Evolutionary conservation across 1,284 basidiomycete genomes (phyloP), one percentile per base, ranked within the genome.

Genomic region (Meripilus lineatus): DNA sequence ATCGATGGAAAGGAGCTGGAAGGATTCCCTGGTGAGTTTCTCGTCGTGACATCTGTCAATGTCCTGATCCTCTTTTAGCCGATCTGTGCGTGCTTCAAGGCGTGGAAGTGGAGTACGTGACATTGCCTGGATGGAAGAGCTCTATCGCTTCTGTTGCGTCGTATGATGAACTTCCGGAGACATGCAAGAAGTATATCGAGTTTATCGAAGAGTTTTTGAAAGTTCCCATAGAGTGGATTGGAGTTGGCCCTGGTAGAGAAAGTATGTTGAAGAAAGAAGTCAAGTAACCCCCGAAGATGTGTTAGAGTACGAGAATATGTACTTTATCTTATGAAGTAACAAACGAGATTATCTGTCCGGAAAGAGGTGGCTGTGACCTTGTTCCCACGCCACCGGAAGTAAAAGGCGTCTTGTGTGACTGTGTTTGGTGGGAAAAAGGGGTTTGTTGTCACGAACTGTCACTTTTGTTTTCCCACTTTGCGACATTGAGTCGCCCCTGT

Each of bases 151-250:
- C 75, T 2, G 69, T 72, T 49, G 81, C 64, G 37, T 73, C 71
- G 39, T 96, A 84, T 62, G 82, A 84, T n/a, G 81, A 79, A 17
- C 72, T 99, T 18, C 95, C 96, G 0, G 79, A 80, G 43, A 88
- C 89, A 50, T 94, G 92, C 71, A 82, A 79, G 70, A 77, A 76
- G 55, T 99, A 99, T 64, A 72, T 99, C 50, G 77, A 80, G 53
- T 97, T 88, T 61, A 90, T 98, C 55, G 94, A 98, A 67, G 59
- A 79, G 33, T 88, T 78, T 65, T 68, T 93, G 17, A 75, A 75
- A n/a, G 82, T 91, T 24, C 84, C 82, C 44, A 74, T 98, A 50
- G 84, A 89, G 63, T 96, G 88, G 87, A 93, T 96, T 52, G 93
- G 93, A 5, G 84, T 93, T 22, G 93, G 93, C 0, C 89, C 93